Evolutionary conservation across 768 basidiomycete species (phyloP), one percentile per base, ranked within the genome.

Genomic region (Stropharia rugosoannulata): DNA sequence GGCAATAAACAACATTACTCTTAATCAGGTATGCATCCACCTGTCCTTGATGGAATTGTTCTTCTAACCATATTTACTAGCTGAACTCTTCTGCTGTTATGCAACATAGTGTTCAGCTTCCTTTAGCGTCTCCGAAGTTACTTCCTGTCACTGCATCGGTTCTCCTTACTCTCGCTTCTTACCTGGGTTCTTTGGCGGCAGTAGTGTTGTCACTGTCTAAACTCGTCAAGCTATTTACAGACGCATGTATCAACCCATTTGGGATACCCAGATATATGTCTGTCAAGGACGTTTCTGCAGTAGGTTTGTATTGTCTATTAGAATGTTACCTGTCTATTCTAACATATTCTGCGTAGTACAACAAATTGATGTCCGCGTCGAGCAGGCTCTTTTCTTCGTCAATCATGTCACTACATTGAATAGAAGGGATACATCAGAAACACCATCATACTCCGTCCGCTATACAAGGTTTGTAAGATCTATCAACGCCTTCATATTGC

Each of bases 401-500:
- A 67, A 70, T 22, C 75, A 80, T 57, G 73, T 78, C 9, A 64
- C 73, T 10, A 66, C 71, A 1, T 71, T 80, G 36, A 67, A 74
- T 39, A 66, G 70, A 52, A 71, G 71, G 38, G 60, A 69, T 29
- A 68, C 73, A 45, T 54, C 67, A 15, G 64, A 74, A 15, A 75
- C 77, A 2, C 65, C 72, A 12, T 61, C 70, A 3, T 80, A 76
- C 59, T 81, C 85, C 38, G 75, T 75, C 4, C 75, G 80, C 48
- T 93, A 94, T 62, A 90, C 90, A 55, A 82, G 80, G 89, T 90
- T 59, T 42, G 77, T 64, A 4, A 22, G 1, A 38, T 27, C 9
- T 3, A 27, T 51, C 37, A 47, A 41, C 22, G 39, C 39, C 9
- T 36, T 36, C 4, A 0, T 45, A n/a, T n/a, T 1, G 15, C 11